A percentile compares a stretch with the other conserved stretches of the same genome.
phyloP scores from a whole-genome alignment of 2,329 filamentous ascomycete genomes.

The Didymella glomerata region DNA sequence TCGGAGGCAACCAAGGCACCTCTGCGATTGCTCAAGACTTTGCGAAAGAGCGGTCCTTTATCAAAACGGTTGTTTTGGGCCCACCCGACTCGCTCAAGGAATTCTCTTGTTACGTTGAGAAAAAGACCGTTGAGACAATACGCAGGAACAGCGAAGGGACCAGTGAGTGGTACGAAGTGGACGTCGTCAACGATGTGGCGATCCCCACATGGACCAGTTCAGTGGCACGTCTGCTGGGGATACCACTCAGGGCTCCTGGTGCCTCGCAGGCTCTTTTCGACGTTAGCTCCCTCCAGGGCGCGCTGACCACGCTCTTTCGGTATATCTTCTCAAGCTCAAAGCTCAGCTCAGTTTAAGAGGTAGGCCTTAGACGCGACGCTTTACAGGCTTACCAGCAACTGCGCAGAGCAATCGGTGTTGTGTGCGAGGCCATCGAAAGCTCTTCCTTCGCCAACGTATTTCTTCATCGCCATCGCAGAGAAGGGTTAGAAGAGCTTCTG shows the following conservation, averaged over 20 bases:
- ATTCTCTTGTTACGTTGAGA: background rate
- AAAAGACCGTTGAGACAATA: background rate
- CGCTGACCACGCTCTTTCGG: background rate
- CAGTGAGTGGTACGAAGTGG: background rate
- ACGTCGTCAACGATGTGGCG: background rate
- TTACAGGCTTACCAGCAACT: background rate
- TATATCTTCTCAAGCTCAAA: background rate
- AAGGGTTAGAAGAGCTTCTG: background rate
- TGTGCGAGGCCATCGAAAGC: too few species aligned
- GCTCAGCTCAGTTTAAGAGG: background rate
- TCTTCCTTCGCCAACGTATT: too few species aligned
- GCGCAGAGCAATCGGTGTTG: too few species aligned
- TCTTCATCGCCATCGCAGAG: background rate
- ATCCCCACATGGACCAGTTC: background rate
- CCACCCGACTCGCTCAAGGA: background rate
- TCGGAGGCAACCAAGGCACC: slow-evolving; percentile 62
- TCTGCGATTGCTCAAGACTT: background rate
- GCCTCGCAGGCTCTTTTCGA: background rate
- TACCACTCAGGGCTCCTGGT: background rate
- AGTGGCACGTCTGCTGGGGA: background rate
- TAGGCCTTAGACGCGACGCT: background rate
- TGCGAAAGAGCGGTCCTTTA: background rate
- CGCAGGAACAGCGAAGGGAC: background rate
- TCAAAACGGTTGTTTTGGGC: background rate
- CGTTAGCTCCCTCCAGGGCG: background rate